Percentiles rank a stretch among this genome's conserved stretches.
Conservation (phyloP, 768 basidiomycete genomes). For the Panus rudis region DNA sequence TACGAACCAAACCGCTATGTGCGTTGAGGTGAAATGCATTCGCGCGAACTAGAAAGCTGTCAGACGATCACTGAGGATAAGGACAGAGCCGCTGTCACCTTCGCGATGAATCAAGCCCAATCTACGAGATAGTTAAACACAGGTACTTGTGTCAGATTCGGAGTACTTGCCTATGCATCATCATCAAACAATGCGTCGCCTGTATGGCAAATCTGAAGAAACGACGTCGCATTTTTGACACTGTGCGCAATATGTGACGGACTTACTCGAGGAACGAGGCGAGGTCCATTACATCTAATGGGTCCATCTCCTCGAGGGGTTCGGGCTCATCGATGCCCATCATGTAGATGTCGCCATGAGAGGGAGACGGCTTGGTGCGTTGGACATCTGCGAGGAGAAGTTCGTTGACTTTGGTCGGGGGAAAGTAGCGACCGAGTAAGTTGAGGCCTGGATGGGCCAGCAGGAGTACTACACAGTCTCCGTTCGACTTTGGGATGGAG, state of each 20-base stretch:
- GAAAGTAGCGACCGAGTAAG: slow-evolving; percentile 63
- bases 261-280: slow-evolving; percentile 69
- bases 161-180: slow-evolving; percentile 45
- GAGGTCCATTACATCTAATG: slow-evolving; percentile 68
- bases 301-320: slow-evolving; percentile 45
- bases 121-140: slow-evolving; percentile 24
- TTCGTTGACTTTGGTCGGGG: slow-evolving; percentile 57
- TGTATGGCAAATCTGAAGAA: slow-evolving; percentile 60
- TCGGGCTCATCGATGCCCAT: slow-evolving; percentile 39
- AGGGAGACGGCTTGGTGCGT: slow-evolving; percentile 33
- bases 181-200: slow-evolving; percentile 64
- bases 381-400: slow-evolving; percentile 53
- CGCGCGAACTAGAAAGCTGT: slow-evolving; percentile 46
- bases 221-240: slow-evolving; percentile 2
- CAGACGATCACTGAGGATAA: background rate
- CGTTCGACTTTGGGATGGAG: slow-evolving; percentile 56
- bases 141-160: background rate
- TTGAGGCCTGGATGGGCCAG: slow-evolving; percentile 67
- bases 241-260: background rate
- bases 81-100: slow-evolving; percentile 30
- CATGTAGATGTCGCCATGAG: slow-evolving; percentile 47
- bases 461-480: slow-evolving; percentile 66
- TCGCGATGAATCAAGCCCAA: slow-evolving; percentile 61
- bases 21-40: slow-evolving; percentile 72
- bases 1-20: slow-evolving; percentile 59